Base-by-base conservation (phyloP, 768 basidiomycete species). In the Hypsizygus marmoreus region DNA sequence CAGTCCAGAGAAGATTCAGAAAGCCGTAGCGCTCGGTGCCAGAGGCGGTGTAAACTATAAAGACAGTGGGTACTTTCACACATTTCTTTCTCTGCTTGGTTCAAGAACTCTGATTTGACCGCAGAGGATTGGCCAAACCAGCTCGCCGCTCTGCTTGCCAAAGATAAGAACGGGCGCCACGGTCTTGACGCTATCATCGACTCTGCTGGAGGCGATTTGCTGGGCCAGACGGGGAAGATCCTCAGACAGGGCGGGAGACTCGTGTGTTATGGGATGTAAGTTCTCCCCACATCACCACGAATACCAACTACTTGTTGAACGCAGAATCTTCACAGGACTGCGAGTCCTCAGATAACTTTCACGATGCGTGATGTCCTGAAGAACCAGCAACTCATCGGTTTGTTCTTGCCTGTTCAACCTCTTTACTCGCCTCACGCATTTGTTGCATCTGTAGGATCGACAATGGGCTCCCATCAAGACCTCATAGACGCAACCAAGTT, bases 391-490 rank as follows among this genome's bases (percentile, higher is more conserved):
- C 67, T 94, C 30, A 71, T 89, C 24, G 91, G 90, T 89, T 32
- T 32, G 74, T 61, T 12, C 14, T 38, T 26, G 16, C 37, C 20
- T n/a, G n/a, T 38, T 29, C 24, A 28, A 16, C 14, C 14, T 9
- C 14, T 7, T 12, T 12, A n/a, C 36, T 47, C 14, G 33, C 30
- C 23, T 37, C 20, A 32, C 26, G 34, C 20, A 48, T 35, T 39
- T 16, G 40, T 34, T 13, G 9, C 23, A 13, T 23, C 6, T 32
- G 24, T 47, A 90, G 90, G 89, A 26, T 88, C 88, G 1, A 90
- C 84, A 20, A 90, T 93, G 89, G 91, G 89, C 13, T 91, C 89
- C 6, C 79, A 75, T 54, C 73, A 79, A 43, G 90, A 93, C 65
- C 73, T 93, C 47, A 62, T 75, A 41, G 80, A 82, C 24, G 89